phyloP scores from a whole-genome alignment of 2,329 filamentous ascomycete genomes.

The Fusarium sp. region DNA sequence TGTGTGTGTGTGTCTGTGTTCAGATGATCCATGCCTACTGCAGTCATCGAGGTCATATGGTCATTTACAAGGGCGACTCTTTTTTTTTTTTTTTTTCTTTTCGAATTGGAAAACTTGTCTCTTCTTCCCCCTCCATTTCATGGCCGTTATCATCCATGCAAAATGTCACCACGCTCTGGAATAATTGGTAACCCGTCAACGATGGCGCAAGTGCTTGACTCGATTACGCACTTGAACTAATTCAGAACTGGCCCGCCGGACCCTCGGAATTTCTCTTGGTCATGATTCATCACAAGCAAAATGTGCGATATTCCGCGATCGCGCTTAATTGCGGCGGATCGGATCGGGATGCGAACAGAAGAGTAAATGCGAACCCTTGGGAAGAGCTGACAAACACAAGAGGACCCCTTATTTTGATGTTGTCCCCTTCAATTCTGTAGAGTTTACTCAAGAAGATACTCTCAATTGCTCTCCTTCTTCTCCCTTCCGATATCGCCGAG shows the following conservation, averaged over 20 bases:
- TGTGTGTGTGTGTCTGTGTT: not conserved
- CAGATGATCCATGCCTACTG: slow-evolving; percentile 18
- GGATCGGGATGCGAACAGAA: slow-evolving; percentile 13
- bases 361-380: slow-evolving; percentile 1
- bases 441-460: not conserved
- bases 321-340: slow-evolving; percentile 25
- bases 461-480: not conserved
- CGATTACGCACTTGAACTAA: slow-evolving; percentile 29
- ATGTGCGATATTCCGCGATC: slow-evolving; percentile 19
- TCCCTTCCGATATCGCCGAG: slow-evolving; percentile 23
- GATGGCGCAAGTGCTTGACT: slow-evolving; percentile 34
- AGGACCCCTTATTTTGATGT: slow-evolving; percentile 5
- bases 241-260: slow-evolving; percentile 18
- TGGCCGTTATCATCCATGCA: not conserved
- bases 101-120: not conserved
- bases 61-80: not conserved
- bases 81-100: not conserved
- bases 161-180: not conserved
- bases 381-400: slow-evolving; percentile 16
- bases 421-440: no score
- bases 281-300: slow-evolving; percentile 34
- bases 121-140: not conserved
- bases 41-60: not conserved
- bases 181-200: not conserved
- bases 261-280: slow-evolving; percentile 6